A percentile compares a stretch with the other conserved stretches of the same genome.
These are phyloP conservation scores for Rhytidiadelphus loreus DNA, from an alignment of 225 moss, liverwort and hornwort genomes.

Conservation along the genomic window DNA sequence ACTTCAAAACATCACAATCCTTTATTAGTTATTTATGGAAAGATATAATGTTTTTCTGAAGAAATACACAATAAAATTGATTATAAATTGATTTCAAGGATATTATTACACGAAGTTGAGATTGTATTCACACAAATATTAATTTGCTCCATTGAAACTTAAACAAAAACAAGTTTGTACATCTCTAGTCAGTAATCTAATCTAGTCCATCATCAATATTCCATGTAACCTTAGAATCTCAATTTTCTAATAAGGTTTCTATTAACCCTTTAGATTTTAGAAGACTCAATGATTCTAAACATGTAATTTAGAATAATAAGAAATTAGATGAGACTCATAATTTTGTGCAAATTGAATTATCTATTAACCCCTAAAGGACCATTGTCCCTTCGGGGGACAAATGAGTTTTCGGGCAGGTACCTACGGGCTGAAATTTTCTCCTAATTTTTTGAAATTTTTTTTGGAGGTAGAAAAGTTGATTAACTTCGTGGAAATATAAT, in stretches of 20 bases:
- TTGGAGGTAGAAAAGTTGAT: too few species aligned
- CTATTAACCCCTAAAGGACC: too few species aligned
- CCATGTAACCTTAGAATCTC: neutral
- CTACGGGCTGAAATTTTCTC: too few species aligned
- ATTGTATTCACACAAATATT: too few species aligned
- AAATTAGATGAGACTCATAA: neutral
- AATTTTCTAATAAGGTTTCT: neutral
- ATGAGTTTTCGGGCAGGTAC: too few species aligned
- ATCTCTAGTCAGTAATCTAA: neutral
- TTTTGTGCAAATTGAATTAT: neutral
- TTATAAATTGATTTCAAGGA: neutral
- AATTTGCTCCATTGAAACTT: neutral
- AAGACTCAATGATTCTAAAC: neutral
- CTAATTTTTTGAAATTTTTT: too few species aligned
- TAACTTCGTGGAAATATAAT: too few species aligned
- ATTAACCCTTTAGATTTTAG: neutral
- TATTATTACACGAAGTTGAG: neutral
- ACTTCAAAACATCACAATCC: accelerated
- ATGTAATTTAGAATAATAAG: neutral
- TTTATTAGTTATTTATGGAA: neutral
- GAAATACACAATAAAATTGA: too few species aligned
- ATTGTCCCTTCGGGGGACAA: too few species aligned
- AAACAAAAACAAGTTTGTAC: neutral
- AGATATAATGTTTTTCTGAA: too few species aligned
- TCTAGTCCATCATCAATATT: neutral